Conservation (phyloP, 176 grass and related monocot genomes). For the Echinochloa phyllopogon region DNA sequence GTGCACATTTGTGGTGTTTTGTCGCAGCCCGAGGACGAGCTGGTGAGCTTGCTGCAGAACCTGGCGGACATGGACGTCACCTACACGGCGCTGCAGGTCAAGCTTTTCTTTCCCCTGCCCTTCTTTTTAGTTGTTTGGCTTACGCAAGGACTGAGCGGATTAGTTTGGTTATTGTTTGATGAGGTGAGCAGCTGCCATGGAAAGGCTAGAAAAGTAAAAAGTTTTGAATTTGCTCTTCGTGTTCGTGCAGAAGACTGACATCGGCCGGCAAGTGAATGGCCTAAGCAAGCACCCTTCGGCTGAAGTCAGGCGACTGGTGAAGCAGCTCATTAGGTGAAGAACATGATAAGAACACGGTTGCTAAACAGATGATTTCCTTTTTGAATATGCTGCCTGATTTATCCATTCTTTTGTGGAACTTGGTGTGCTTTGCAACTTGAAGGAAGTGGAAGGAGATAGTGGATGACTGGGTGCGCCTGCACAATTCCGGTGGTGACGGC, state of each 20-base stretch:
- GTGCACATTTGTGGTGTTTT: conserved; percentile 23
- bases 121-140: not conserved
- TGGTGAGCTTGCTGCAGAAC: conserved; percentile 60
- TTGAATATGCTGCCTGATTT: conserved; percentile 32
- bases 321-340: conserved; percentile 70
- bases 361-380: not conserved
- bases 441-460: conserved; percentile 87
- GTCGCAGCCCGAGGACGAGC: conserved; percentile 61
- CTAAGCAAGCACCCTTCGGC: conserved; percentile 61
- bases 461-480: conserved; percentile 59
- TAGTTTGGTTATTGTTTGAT: not conserved
- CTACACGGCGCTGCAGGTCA: conserved; percentile 61
- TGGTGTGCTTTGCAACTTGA: conserved; percentile 45
- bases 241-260: conserved; percentile 60
- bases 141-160: not conserved
- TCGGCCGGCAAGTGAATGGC: conserved; percentile 62
- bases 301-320: conserved; percentile 65
- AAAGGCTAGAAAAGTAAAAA: not conserved
- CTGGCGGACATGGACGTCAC: conserved; percentile 73
- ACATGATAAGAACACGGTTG: not conserved
- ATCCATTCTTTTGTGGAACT: conserved; percentile 34
- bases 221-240: not conserved
- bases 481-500: conserved; percentile 49
- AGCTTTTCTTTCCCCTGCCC: not conserved
- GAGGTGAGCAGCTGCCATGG: not conserved